These are phyloP conservation scores for Sclerotinia spermophila DNA, from an alignment of 2,329 filamentous ascomycete genomes.

Conservation along the genomic window DNA sequence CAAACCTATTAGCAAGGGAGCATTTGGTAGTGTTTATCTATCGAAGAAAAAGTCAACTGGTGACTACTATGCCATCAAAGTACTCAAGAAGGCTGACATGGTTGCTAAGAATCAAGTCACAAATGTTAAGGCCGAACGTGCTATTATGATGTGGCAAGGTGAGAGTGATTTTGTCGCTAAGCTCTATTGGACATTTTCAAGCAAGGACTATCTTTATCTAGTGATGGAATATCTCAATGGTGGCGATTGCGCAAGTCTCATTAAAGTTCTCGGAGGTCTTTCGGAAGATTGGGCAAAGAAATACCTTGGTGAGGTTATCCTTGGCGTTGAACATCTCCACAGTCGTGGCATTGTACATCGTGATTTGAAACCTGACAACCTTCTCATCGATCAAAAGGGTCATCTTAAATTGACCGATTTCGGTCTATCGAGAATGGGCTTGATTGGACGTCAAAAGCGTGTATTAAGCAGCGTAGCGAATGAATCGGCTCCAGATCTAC, in stretches of 20 bases:
- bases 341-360: constrained; percentile 93
- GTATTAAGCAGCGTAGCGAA: constrained; percentile 72
- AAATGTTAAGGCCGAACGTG: constrained; percentile 96
- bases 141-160: constrained; percentile 99
- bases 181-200: constrained; percentile 99
- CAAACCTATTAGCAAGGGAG: constrained; percentile 98
- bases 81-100: constrained; percentile 99
- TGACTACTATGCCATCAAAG: constrained; percentile 98
- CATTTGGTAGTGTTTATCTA: constrained; percentile 95
- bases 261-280: constrained; percentile 87
- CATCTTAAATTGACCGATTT: constrained; percentile 98
- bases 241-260: constrained; percentile 91
- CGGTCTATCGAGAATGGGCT: constrained; percentile 92
- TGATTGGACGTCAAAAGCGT: constrained; percentile 93
- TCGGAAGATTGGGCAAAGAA: constrained; percentile 98
- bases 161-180: constrained; percentile 99
- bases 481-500: constrained; percentile 85
- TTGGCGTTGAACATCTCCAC: constrained; percentile 96
- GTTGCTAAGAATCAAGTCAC: constrained; percentile 99
- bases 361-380: constrained; percentile 94
- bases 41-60: constrained; percentile 98
- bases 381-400: constrained; percentile 93
- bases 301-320: constrained; percentile 90
- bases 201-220: constrained; percentile 96
- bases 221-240: constrained; percentile 99